Base-by-base conservation (phyloP, 805 yeast species). In the Myxozyma udenii region DNA sequence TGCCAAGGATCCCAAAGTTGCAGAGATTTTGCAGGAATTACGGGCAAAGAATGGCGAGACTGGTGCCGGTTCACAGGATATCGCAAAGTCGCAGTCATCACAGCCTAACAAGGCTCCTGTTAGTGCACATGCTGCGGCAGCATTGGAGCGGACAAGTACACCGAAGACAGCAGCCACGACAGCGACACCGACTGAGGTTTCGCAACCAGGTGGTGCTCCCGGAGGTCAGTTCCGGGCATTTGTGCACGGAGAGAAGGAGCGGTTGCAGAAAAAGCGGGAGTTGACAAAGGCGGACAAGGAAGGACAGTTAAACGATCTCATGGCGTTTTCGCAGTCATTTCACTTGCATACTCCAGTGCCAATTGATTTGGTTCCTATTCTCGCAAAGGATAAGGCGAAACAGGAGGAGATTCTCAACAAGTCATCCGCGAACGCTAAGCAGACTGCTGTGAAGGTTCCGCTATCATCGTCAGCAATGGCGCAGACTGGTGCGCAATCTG, bases 271-370 rank as follows among this genome's bases (percentile, higher is more conserved):
- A 63, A 66, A 53, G 47, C 61, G 53, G 60, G 64, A 52, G 33
- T 53, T 51, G 44, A 63, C 55, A 32, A 62, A 54, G 59, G 62
- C 50, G 35, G 71, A 67, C 45, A 64, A 63, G 41, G 63, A 58
- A 18, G 73, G 66, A 24, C 58, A 70, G 16, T 49, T 65, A n/a
- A 60, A 64, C 37, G 74, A 71, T 9, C 73, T 87, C 50, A 81
- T 79, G 57, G 87, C 85, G 63, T 89, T 90, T 65, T 80, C 95
- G 36, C 87, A 86, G 44, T 85, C 79, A 60, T 86, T 87, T 68
- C 87, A 87, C 68, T 79, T 89, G 39, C 51, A 59, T 23, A 64
- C 69, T 12, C 71, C 73, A n/a, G 70, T 69, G 4, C 91, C 95
- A 5, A 68, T 74, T 18, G 89, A 84, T 61, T 71, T 83, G 54